Evolutionary conservation across 805 yeast genomes (phyloP).

Genomic region (Candida verbasci): DNA sequence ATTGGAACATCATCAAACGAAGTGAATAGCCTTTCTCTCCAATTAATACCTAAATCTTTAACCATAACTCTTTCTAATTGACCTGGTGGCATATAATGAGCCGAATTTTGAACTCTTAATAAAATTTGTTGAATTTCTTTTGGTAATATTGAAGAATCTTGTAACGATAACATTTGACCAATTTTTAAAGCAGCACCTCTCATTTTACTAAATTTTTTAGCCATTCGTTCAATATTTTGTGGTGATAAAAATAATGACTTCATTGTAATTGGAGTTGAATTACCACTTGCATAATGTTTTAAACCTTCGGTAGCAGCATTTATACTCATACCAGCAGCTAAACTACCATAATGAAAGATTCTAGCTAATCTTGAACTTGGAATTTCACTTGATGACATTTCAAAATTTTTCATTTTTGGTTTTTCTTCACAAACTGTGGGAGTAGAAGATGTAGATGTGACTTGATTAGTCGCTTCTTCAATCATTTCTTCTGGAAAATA

Average conservation of each 20-base stretch:
- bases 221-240: slow-evolving; percentile 80
- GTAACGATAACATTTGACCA: slow-evolving; percentile 96
- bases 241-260: slow-evolving; percentile 68
- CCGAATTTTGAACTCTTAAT: slow-evolving; percentile 84
- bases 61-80: slow-evolving; percentile 77
- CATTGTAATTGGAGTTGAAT: slow-evolving; percentile 39
- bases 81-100: slow-evolving; percentile 93
- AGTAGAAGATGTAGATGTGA: not conserved
- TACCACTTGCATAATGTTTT: slow-evolving; percentile 57
- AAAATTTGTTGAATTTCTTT: slow-evolving; percentile 77
- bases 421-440: slow-evolving; percentile 9
- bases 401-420: slow-evolving; percentile 27
- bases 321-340: slow-evolving; percentile 88
- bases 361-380: slow-evolving; percentile 87
- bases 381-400: slow-evolving; percentile 63
- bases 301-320: slow-evolving; percentile 79
- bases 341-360: slow-evolving; percentile 84
- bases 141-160: slow-evolving; percentile 82
- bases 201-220: slow-evolving; percentile 86
- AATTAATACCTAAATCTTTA: slow-evolving; percentile 68
- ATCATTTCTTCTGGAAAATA: slow-evolving; percentile 5
- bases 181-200: slow-evolving; percentile 97
- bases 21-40: slow-evolving; percentile 67
- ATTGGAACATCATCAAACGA: slow-evolving; percentile 83
- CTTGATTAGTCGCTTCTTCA: slow-evolving; percentile 1